Conservation (phyloP, 2,329 filamentous ascomycete genomes). For the Aspergillus pseudoglaucus region DNA sequence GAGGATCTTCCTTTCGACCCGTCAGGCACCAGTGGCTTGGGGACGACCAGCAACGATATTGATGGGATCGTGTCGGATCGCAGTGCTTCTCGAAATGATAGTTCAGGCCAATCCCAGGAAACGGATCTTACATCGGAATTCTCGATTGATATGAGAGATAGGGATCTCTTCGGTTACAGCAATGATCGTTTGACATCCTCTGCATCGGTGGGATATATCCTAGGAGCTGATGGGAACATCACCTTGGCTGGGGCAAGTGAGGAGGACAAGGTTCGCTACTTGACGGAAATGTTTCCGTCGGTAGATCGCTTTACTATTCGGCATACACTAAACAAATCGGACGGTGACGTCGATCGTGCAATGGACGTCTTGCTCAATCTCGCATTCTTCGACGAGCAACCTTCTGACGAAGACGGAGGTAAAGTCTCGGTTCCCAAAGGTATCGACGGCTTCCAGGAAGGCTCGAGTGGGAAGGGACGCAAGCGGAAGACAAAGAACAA, state of each 20-base stretch:
- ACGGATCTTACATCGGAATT: constrained; percentile 46
- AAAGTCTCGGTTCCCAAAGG: constrained; percentile 54
- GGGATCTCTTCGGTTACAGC: constrained; percentile 3
- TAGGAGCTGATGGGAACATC: constrained; percentile 22
- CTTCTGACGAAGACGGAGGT: constrained; percentile 44
- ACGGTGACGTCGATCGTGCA: constrained; percentile 60
- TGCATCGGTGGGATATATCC: constrained; percentile 19
- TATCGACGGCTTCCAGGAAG: constrained; percentile 71
- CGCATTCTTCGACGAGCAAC: constrained; percentile 65
- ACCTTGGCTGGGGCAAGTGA: constrained; percentile 27
- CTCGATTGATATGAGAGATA: constrained; percentile 24
- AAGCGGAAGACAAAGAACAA: constrained; percentile 38
- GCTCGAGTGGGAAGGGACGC: constrained; percentile 41
- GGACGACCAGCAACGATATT: constrained; percentile 17
- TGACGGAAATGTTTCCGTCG: constrained; percentile 66
- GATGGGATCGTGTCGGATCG: constrained; percentile 20
- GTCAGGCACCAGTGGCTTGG: constrained; percentile 57
- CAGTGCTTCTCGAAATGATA: constrained; percentile 23
- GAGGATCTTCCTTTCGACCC: constrained; percentile 64
- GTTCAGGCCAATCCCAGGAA: constrained; percentile 34
- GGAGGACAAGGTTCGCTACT: constrained; percentile 56
- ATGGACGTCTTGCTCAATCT: constrained; percentile 77
- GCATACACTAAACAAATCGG: constrained; percentile 60
- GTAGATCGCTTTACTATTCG: constrained; percentile 60
- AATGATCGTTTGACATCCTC: constrained; percentile 11